Conservation (phyloP, 2,329 filamentous ascomycete species). For the Alternaria postmessia region DNA sequence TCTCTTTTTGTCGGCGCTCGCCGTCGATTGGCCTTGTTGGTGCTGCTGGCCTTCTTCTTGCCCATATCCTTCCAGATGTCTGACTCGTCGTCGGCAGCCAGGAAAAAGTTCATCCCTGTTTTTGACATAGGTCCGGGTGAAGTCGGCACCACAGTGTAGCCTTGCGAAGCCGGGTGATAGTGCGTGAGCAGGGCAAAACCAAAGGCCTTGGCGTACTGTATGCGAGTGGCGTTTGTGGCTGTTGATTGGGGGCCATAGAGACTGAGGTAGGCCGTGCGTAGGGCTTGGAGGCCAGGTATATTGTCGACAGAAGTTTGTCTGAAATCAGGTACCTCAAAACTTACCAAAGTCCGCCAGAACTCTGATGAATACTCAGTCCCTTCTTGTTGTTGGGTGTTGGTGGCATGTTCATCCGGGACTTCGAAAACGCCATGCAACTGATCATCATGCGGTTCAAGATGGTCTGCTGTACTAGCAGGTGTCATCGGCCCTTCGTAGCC, state of each 20-base stretch:
- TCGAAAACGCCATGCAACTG: background rate
- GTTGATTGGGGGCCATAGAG: constrained; percentile 14
- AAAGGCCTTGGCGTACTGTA: constrained; percentile 29
- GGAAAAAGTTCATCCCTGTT: constrained; percentile 24
- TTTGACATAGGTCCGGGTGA: constrained; percentile 17
- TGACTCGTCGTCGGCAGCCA: constrained; percentile 15
- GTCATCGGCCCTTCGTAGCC: background rate
- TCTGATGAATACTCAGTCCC: background rate
- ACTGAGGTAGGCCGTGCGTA: constrained; percentile 20
- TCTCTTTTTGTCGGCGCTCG: constrained; percentile 1
- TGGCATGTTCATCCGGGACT: background rate
- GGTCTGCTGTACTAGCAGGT: background rate
- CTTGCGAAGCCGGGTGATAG: constrained; percentile 32
- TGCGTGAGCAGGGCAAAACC: constrained; percentile 29
- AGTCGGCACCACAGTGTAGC: constrained; percentile 23
- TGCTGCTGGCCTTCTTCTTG: background rate
- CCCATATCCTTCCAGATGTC: constrained; percentile 3
- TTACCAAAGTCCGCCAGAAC: constrained; percentile 3
- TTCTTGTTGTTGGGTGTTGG: background rate
- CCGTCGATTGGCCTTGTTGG: constrained; percentile 8
- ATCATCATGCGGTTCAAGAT: background rate
- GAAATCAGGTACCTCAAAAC: constrained; percentile 9
- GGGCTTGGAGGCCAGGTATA: constrained; percentile 16
- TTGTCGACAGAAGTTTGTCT: constrained; percentile 12
- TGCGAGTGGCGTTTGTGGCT: constrained; percentile 17